Percentiles rank a stretch among this genome's conserved stretches.
These are phyloP conservation scores for Sutorius australiensis DNA, from an alignment of 768 basidiomycete species.

Conservation along the genomic window DNA sequence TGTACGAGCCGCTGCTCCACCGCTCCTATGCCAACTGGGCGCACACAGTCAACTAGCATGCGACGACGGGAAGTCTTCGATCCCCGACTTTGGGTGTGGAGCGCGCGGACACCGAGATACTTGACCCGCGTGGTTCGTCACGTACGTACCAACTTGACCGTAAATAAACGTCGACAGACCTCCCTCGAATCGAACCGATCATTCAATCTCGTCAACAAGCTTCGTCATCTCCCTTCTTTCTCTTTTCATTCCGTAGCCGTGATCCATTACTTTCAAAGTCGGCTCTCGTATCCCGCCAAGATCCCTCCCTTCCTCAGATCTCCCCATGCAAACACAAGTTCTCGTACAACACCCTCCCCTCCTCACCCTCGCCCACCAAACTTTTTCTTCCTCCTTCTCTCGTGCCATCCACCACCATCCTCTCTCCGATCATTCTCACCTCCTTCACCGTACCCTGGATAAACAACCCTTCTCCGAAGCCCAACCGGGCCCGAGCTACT, in stretches of 20 bases:
- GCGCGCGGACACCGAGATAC: conserved; percentile 6
- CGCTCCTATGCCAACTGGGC: conserved; percentile 10
- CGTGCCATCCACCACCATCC: conserved; percentile 13
- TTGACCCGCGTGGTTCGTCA: conserved; percentile 16
- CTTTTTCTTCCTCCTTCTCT: conserved; percentile 5
- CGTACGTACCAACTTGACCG: conserved; percentile 25
- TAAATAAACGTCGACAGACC: conserved; percentile 29
- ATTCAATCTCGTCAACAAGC: conserved; percentile 23
- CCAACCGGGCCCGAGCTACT: conserved; percentile 34
- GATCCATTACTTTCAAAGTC: conserved; percentile 17
- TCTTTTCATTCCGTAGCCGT: conserved; percentile 16
- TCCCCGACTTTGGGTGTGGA: background rate
- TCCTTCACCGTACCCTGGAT: conserved; percentile 34
- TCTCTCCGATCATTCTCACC: conserved; percentile 25
- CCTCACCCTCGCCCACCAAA: conserved; percentile 7
- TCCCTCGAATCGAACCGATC: conserved; percentile 25
- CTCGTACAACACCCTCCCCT: conserved; percentile 27
- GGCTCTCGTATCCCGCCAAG: conserved; percentile 13
- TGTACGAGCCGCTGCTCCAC: background rate
- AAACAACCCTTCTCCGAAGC: conserved; percentile 30
- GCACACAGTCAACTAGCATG: background rate
- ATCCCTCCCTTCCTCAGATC: conserved; percentile 9
- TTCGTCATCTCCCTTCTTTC: conserved; percentile 12
- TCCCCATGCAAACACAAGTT: conserved; percentile 27
- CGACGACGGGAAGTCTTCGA: background rate